Evolutionary conservation across 495 filamentous ascomycete species (phyloP).

Genomic region (Talaromyces liani): DNA sequence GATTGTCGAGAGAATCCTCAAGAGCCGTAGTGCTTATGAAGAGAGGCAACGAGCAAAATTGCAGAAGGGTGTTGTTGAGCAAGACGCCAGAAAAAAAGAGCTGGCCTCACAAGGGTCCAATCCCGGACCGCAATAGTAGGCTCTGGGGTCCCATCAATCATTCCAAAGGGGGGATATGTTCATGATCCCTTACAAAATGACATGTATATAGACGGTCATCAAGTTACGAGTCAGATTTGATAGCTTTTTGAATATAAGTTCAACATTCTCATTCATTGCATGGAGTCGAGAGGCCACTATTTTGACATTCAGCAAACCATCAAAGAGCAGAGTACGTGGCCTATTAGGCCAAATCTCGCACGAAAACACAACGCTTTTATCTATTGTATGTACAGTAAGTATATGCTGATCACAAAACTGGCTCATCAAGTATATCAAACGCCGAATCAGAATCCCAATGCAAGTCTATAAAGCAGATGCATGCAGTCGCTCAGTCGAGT

Average conservation of each 20-base stretch:
- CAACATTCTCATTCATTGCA: neutral
- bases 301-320: neutral
- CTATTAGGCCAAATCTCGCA: neutral
- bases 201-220: neutral
- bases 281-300: neutral
- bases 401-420: neutral
- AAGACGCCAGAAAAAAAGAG: slow-evolving; percentile 34
- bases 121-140: neutral
- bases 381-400: slow-evolving; percentile 1
- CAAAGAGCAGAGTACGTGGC: neutral
- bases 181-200: neutral
- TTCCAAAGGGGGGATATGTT: neutral
- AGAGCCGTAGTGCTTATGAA: slow-evolving; percentile 76
- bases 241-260: neutral
- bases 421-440: neutral
- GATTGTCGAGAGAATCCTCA: slow-evolving; percentile 86
- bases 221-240: neutral
- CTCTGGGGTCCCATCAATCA: neutral
- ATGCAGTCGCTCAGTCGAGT: slow-evolving; percentile 31
- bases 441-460: neutral
- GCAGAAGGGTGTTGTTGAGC: slow-evolving; percentile 69
- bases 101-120: neutral
- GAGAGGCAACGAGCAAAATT: slow-evolving; percentile 84
- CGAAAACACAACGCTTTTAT: slow-evolving; percentile 6
- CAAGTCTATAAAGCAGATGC: slow-evolving; percentile 7